Evolutionary conservation across 257 asterid species (phyloP).

Genomic region (Linderniella brevidens): DNA sequence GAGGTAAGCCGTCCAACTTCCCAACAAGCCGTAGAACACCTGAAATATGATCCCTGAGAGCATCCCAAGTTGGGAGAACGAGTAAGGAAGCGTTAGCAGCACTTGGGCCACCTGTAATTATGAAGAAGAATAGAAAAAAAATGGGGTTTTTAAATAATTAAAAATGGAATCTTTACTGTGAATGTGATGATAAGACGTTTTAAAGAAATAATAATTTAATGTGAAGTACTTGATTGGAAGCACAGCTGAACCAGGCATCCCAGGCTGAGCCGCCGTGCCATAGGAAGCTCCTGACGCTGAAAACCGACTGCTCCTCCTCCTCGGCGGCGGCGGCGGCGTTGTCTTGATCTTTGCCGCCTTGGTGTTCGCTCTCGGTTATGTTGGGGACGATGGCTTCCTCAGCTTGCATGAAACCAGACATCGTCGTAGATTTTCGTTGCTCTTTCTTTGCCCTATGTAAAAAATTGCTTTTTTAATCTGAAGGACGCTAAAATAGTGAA

Average conservation of each 20-base stretch:
- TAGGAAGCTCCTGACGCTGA: slow-evolving; percentile 47
- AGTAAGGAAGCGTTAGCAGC: slow-evolving; percentile 74
- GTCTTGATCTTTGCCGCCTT: slow-evolving; percentile 23
- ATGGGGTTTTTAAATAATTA: too few species aligned
- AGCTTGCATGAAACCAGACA: slow-evolving; percentile 72
- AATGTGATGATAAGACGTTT: background rate
- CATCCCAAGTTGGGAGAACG: slow-evolving; percentile 90
- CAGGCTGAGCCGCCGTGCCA: slow-evolving; percentile 99
- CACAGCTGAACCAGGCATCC: slow-evolving; percentile 98
- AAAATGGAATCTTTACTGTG: background rate
- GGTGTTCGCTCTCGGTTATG: slow-evolving; percentile 35
- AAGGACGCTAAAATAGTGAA: too few species aligned
- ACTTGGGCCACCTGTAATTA: slow-evolving; percentile 87
- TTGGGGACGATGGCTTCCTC: slow-evolving; percentile 83
- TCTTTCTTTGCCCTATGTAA: too few species aligned
- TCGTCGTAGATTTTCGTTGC: slow-evolving; percentile 16
- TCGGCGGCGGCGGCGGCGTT: background rate
- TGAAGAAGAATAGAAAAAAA: too few species aligned
- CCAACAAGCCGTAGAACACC: slow-evolving; percentile 67
- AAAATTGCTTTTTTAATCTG: too few species aligned
- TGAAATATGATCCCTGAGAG: slow-evolving; percentile 65
- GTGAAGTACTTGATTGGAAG: slow-evolving; percentile 72
- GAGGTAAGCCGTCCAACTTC: slow-evolving; percentile 97
- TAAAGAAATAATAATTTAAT: background rate
- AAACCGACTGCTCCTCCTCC: slow-evolving; percentile 37